Conservation (phyloP, 2,329 filamentous ascomycete species). For the Amphichorda felina region DNA sequence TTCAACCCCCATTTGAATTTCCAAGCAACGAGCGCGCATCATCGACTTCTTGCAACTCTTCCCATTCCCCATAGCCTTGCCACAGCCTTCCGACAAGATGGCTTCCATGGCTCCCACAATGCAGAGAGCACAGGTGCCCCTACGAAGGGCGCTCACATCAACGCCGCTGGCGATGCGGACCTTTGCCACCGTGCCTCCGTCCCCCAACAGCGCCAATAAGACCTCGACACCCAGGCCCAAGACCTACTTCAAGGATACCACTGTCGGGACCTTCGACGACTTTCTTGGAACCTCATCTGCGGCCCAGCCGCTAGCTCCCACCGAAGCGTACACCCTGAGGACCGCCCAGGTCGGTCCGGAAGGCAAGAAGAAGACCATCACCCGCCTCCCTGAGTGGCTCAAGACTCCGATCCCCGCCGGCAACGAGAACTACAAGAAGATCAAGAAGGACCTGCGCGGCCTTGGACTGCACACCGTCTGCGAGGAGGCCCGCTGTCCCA, state of each 20-base stretch:
- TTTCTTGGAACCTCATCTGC: constrained; percentile 35
- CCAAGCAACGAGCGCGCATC: too few species aligned
- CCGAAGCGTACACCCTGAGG: constrained; percentile 47
- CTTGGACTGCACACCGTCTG: constrained; percentile 90
- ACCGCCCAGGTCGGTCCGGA: constrained; percentile 54
- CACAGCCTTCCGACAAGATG: constrained; percentile 14
- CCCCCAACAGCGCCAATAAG: constrained; percentile 12
- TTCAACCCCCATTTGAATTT: too few species aligned
- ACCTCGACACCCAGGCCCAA: constrained; percentile 17
- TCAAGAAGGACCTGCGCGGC: constrained; percentile 86
- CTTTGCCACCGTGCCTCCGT: constrained; percentile 34
- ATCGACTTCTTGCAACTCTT: too few species aligned
- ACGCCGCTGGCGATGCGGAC: constrained; percentile 16
- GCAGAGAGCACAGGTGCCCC: constrained; percentile 27
- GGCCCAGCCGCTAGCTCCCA: constrained; percentile 28
- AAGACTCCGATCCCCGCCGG: constrained; percentile 88
- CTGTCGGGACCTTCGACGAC: constrained; percentile 44
- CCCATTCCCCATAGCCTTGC: too few species aligned
- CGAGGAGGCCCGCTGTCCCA: constrained; percentile 93
- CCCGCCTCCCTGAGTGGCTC: constrained; percentile 80
- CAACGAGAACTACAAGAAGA: constrained; percentile 77
- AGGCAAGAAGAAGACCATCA: constrained; percentile 51
- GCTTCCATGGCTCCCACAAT: constrained; percentile 27
- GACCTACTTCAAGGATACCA: constrained; percentile 48
- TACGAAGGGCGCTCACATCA: constrained; percentile 25